Evolutionary conservation across 768 basidiomycete species (phyloP).

Genomic region (Pleurotus eryngii): DNA sequence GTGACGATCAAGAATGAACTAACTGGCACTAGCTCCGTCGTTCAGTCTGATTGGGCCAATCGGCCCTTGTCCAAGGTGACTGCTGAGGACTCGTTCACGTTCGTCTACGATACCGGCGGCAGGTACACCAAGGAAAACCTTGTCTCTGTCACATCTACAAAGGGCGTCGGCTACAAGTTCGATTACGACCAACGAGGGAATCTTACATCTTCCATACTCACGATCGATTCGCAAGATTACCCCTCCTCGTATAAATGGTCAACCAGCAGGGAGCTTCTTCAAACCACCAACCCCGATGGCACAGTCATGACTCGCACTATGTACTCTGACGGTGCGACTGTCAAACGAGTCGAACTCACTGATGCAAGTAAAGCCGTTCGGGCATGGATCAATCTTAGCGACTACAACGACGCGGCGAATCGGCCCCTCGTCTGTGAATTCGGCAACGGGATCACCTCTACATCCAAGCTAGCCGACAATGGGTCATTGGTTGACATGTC

Average conservation of each 20-base stretch:
- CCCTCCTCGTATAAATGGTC: background rate
- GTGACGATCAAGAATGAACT: constrained; percentile 4
- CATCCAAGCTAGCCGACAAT: constrained; percentile 5
- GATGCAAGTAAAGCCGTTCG: background rate
- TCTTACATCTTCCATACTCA: background rate
- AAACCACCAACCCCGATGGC: background rate
- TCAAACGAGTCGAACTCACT: background rate
- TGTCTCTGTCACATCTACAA: background rate
- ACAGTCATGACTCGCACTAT: background rate
- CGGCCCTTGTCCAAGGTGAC: background rate
- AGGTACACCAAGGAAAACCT: background rate
- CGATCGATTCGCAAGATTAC: background rate
- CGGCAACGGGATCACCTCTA: constrained; percentile 10
- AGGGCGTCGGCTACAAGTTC: background rate
- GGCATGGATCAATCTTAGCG: constrained; percentile 4
- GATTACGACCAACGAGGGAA: constrained; percentile 4
- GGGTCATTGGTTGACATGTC: constrained; percentile 7
- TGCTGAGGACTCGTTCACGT: background rate
- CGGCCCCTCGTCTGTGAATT: constrained; percentile 10
- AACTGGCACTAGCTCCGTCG: background rate
- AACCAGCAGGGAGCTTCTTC: constrained; percentile 1
- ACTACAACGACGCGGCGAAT: constrained; percentile 9
- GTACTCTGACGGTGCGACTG: background rate
- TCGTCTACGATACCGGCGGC: background rate
- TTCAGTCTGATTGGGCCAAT: background rate